Evolutionary conservation across 1,284 basidiomycete genomes (phyloP).

Genomic region (Heliocybe sulcata): DNA sequence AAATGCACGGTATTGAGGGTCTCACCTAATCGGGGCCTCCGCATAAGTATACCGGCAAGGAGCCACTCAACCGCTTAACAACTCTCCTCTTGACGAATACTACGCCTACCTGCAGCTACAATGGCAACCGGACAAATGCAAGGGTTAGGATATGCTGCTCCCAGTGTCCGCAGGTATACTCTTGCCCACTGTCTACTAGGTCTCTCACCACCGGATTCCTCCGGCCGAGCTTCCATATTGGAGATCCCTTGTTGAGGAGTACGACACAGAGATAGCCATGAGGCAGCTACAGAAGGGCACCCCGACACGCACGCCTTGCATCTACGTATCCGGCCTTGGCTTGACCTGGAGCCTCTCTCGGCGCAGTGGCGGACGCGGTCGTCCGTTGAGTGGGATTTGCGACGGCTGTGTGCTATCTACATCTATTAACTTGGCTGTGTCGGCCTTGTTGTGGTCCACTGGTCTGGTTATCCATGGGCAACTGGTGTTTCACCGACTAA

Average conservation of each 20-base stretch:
- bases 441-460: neutral
- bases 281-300: neutral
- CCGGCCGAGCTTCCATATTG: neutral
- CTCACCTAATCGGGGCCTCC: no score
- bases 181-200: no score
- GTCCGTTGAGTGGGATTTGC: neutral
- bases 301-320: neutral
- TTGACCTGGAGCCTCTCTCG: neutral
- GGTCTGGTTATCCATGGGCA: neutral
- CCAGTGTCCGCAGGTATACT: no score
- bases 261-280: neutral
- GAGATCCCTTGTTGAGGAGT: neutral
- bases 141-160: no score
- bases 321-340: neutral
- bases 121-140: no score
- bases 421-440: neutral
- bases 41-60: no score
- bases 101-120: no score
- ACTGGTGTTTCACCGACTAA: neutral
- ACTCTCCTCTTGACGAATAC: no score
- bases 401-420: neutral
- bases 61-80: no score
- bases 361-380: neutral
- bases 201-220: no score
- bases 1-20: no score